Evolutionary conservation across 345 rosid genomes (phyloP), one percentile per base, ranked within the genome.

Genomic region (Anastatica hierochuntica): DNA sequence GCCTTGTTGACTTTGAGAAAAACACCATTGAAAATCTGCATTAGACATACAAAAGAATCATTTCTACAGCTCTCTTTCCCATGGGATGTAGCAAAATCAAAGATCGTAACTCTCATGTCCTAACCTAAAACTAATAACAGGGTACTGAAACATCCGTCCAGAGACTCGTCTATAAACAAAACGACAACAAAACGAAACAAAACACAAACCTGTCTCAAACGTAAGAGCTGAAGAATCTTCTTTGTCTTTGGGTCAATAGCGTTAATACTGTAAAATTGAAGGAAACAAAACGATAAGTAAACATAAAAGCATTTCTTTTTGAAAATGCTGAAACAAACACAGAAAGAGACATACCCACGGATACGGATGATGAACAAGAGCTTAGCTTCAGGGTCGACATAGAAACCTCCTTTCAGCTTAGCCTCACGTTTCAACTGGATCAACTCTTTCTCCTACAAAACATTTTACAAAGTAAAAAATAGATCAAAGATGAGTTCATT

Each of bases 1-100:
- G 97, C 94, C 49, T 83, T 83, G 83, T 83, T 90, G 13, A 90
- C 97, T 64, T 84, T 90, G 12, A 90, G 77, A 62, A 90, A 84
- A 10, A 87, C 98, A 3, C 98, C 98, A 37, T 87, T 90, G 56
- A 87, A 90, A 4, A 90, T 90, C 98, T 87, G 77, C 12, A 57
- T 24, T 20, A 49, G 9, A 15, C 11, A 20, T 2, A 12, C 14
- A 14, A 51, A 8, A 11, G 8, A 44, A 40, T 16, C 14, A 18
- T 4, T 21, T 21, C 24, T 21, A 5, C 5, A 2, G 3, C 24
- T 21, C 3, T 21, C 24, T 21, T 21, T 21, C 3, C 24, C 24
- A 21, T 21, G 24, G 24, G 5, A 21, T 21, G 24, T 21, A 21
- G 5, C 24, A 21, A 2, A 21, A n/a, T n/a, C n/a, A n/a, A n/a